Base-by-base conservation (phyloP, 176 grass and related monocot species). In the Microstegium vimineum region DNA sequence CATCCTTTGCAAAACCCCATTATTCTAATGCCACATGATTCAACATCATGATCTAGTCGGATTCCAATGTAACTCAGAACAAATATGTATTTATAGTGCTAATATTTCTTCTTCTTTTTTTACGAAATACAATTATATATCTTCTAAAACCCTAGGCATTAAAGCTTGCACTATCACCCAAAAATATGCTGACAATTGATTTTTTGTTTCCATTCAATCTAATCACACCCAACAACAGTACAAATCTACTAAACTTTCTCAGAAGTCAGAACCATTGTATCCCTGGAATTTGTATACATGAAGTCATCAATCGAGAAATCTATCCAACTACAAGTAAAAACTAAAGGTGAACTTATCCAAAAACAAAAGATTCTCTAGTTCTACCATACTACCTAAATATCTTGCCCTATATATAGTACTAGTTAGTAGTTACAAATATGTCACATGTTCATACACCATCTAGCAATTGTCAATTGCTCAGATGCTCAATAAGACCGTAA, bases 261-360 rank as follows among this genome's bases (percentile, higher is more conserved):
- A 42, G 12, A 69, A 38, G 3, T 42, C n/a, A 42, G 12, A 69
- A 38, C 20, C 12, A 69, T 71, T 71, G 6, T 70, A 42, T 14
- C 14, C 11, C 37, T 42, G 6, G n/a, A 42, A 43, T 16, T 43
- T 42, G 13, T 40, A 62, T 31, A 73, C 27, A 36, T 82, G 27
- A 43, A 43, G 69, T 37, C 57, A 36, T 34, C 13, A 16, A 72
- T 43, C 18, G 28, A 18, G 16, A 77, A 30, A 43, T 66, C 46
- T n/a, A 66, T 42, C 7, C 56, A 68, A 46, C 38, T 40, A 68
- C 35, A 76, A 70, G 63, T 23, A 79, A 5, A 60, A 74, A 80
- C 7, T 37, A 63, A 36, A 64, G 17, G 40, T 49, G 10, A 17
- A 54, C 14, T 54, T 32, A 26, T 37, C 16, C 41, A 77, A 43